These are phyloP conservation scores for Coleophoma eucalyptorum DNA, from an alignment of 2,329 filamentous ascomycete genomes.

Conservation along the genomic window DNA sequence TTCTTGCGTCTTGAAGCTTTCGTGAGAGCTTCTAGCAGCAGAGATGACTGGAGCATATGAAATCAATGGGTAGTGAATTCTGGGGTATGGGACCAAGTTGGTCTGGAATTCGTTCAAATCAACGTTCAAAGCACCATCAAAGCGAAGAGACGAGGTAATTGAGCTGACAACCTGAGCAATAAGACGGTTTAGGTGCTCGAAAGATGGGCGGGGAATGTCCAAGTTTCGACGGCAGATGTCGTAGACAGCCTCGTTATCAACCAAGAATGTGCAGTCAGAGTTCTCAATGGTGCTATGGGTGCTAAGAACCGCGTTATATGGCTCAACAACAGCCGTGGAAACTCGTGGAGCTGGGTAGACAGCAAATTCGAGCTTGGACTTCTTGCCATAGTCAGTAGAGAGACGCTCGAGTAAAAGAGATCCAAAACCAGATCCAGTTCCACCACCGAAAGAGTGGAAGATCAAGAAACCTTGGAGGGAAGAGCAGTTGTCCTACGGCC, in stretches of 20 bases:
- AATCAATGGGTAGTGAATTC: constrained; percentile 65
- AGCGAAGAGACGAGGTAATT: constrained; percentile 61
- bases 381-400: constrained; percentile 63
- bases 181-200: constrained; percentile 62
- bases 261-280: constrained; percentile 64
- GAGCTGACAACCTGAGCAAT: constrained; percentile 66
- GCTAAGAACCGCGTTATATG: constrained; percentile 61
- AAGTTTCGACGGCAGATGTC: constrained; percentile 63
- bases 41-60: constrained; percentile 62
- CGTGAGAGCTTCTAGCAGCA: constrained; percentile 56
- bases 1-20: constrained; percentile 63
- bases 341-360: constrained; percentile 63
- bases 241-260: constrained; percentile 67
- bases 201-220: constrained; percentile 60
- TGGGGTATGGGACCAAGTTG: constrained; percentile 63
- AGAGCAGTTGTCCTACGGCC: constrained; percentile 54
- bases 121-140: constrained; percentile 64
- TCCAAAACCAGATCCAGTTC: constrained; percentile 65
- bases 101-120: constrained; percentile 69
- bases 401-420: constrained; percentile 61
- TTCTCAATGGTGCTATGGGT: constrained; percentile 61
- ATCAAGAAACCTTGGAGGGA: constrained; percentile 65
- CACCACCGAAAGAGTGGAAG: constrained; percentile 67
- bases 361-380: constrained; percentile 64
- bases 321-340: constrained; percentile 64